Percentiles rank a stretch among this genome's conserved stretches.
Evolutionary conservation across 179 eudicot genomes (phyloP).

Genomic region (Amaranthus tricolor): DNA sequence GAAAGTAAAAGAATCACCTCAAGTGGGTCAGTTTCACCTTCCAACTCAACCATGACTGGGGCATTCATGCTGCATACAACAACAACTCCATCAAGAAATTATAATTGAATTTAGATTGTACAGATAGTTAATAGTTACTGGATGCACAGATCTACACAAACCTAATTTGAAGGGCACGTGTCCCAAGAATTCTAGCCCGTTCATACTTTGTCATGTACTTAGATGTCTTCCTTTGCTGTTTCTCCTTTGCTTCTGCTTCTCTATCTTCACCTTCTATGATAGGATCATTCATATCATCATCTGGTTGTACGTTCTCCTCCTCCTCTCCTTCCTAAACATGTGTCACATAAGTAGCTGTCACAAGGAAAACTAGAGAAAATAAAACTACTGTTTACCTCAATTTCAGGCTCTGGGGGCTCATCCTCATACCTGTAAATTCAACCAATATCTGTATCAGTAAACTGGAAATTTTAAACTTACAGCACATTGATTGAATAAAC

Average conservation of each 20-base stretch:
- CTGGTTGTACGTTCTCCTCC: conserved; percentile 40
- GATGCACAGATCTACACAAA: conserved; percentile 1
- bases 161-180: conserved; percentile 96
- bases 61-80: conserved; percentile 81
- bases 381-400: conserved; percentile 44
- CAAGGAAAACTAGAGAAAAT: neutral
- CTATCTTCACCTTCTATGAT: conserved; percentile 63
- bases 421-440: conserved; percentile 61
- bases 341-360: neutral
- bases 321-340: conserved; percentile 73
- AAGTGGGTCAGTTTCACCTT: conserved; percentile 94
- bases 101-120: neutral
- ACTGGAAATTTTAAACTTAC: neutral
- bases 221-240: conserved; percentile 72
- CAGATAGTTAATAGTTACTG: neutral
- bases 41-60: conserved; percentile 95
- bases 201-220: conserved; percentile 96
- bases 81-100: conserved; percentile 5
- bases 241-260: conserved; percentile 46
- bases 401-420: conserved; percentile 88
- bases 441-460: conserved; percentile 5
- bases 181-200: conserved; percentile 93
- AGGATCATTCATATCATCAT: conserved; percentile 68
- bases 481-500: neutral
- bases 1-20: conserved; percentile 49